These are phyloP conservation scores for Fusarium sp. DNA, from an alignment of 2,329 filamentous ascomycete genomes.

Conservation along the genomic window DNA sequence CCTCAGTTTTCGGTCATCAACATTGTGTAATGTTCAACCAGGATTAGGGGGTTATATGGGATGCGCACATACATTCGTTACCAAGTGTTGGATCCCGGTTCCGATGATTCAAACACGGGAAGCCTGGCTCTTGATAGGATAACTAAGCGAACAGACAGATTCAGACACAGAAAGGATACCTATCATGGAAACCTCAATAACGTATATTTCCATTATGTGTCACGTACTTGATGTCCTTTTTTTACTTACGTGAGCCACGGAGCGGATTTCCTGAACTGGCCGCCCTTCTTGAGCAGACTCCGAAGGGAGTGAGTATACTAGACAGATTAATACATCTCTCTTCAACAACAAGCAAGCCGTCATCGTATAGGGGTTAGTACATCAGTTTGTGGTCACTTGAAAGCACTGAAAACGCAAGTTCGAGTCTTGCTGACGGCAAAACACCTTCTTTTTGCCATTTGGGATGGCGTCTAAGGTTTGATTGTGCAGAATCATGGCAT, in stretches of 20 bases:
- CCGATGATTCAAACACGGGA: not conserved
- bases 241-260: no score
- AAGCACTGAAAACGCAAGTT: slow-evolving; percentile 2
- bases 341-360: not conserved
- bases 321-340: no score
- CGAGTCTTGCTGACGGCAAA: slow-evolving; percentile 1
- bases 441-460: not conserved
- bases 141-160: no score
- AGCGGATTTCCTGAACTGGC: no score
- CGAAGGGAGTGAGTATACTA: not conserved
- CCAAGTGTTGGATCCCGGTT: not conserved
- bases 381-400: not conserved
- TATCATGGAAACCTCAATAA: no score
- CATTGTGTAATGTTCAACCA: not conserved
- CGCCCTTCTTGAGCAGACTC: not conserved
- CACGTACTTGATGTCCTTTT: no score
- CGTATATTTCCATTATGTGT: no score
- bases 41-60: not conserved
- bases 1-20: not conserved
- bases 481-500: not conserved
- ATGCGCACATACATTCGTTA: not conserved
- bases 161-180: no score
- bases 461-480: not conserved
- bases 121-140: not conserved
- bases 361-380: slow-evolving; percentile 1